Evolutionary conservation across 768 basidiomycete species (phyloP).

Genomic region (Leccinum subgranulosum): DNA sequence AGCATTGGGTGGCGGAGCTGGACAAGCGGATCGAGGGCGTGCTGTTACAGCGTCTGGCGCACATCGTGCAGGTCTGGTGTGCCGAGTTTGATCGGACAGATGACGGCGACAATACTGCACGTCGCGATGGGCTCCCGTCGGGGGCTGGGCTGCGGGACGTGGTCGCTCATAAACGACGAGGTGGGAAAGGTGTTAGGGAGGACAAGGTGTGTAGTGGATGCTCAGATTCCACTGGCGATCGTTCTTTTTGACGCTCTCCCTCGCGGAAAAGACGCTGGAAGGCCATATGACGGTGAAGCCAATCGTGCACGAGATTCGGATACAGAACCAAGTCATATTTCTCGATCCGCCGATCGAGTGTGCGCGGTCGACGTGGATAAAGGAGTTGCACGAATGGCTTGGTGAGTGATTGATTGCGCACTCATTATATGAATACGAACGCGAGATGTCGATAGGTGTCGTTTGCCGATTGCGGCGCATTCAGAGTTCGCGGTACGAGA

Average conservation of each 20-base stretch:
- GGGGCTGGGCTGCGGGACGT: not conserved
- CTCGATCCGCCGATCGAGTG: slow-evolving; percentile 97
- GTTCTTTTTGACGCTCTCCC: not conserved
- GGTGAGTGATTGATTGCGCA: slow-evolving; percentile 40
- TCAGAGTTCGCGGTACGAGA: slow-evolving; percentile 95
- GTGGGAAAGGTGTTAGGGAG: slow-evolving; percentile 68
- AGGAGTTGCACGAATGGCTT: slow-evolving; percentile 86
- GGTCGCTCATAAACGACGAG: not conserved
- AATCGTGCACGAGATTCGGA: slow-evolving; percentile 92
- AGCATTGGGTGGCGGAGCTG: slow-evolving; percentile 85
- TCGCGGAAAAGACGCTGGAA: slow-evolving; percentile 57
- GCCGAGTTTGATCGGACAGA: slow-evolving; percentile 77
- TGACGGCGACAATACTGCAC: slow-evolving; percentile 68
- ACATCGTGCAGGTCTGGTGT: slow-evolving; percentile 86
- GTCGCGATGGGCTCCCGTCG: slow-evolving; percentile 18
- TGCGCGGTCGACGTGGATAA: slow-evolving; percentile 86
- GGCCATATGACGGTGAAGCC: slow-evolving; percentile 76
- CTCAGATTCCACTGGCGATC: not conserved
- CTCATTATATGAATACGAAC: not conserved
- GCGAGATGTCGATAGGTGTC: slow-evolving; percentile 54
- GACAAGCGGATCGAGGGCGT: slow-evolving; percentile 82
- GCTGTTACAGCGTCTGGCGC: slow-evolving; percentile 67
- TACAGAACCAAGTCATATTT: slow-evolving; percentile 99
- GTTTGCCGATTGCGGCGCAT: slow-evolving; percentile 85
- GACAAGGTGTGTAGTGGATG: slow-evolving; percentile 61